Evolutionary conservation across 257 asterid genomes (phyloP), one percentile per base, ranked within the genome.

Genomic region (Marsdenia floribunda): DNA sequence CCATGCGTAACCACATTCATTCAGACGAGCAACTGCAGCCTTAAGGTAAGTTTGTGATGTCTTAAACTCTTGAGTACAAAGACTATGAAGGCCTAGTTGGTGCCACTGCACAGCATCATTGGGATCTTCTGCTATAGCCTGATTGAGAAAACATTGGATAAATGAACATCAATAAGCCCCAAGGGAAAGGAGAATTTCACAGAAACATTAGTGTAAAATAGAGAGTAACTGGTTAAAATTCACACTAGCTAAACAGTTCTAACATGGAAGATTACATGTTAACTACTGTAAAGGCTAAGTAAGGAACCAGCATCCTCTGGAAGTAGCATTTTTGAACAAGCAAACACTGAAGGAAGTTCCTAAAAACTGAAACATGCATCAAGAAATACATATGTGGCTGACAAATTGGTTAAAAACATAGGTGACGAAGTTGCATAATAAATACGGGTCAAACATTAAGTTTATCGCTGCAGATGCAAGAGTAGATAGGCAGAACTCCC

Each of bases 91-190:
- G 72, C 99, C 99, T 58, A 92, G 85, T 87, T 92, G 99, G 81
- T 94, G 97, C 99, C 99, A 94, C 77, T 92, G 99, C 72, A 92
- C 85, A 81, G 98, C 98, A 79, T 95, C 96, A 61, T 91, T 92
- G 3, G 97, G 97, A 74, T 95, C 96, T 85, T 90, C 98, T 74
- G 93, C 94, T 60, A 92, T 83, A 35, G 97, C 96, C 99, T 92
- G 84, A 75, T 72, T 73, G 75, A 83, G 44, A 74, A 38, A 57
- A 46, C 44, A 35, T 24, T 3, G 59, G 59, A 18, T 53, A 18
- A 19, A 53, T 4, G 59, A 61, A 49, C 37, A 47, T 3, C 19
- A 53, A 22, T 37, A 54, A 21, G 37, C 19, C 52, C 14, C 14
- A 29, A 24, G 8, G 14, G 24, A 22, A 58, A 13, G 46, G 46